These are phyloP conservation scores for Talaromyces thailandensis DNA, from an alignment of 495 filamentous ascomycete genomes.

Conservation along the genomic window DNA sequence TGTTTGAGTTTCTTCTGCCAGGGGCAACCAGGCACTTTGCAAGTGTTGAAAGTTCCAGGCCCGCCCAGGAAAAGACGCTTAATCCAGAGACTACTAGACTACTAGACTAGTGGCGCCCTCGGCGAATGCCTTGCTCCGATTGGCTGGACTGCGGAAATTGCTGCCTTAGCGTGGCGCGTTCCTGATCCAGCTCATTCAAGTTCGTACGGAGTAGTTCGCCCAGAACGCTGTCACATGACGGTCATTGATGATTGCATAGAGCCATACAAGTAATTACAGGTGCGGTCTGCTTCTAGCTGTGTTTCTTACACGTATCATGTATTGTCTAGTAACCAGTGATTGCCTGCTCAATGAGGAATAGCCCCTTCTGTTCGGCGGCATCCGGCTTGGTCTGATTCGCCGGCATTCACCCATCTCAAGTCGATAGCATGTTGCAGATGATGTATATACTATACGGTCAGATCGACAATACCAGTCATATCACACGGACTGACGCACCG, in stretches of 20 bases:
- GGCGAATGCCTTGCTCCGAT: not conserved
- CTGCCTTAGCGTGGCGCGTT: slow-evolving; percentile 3
- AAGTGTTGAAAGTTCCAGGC: not conserved
- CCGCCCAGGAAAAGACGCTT: not conserved
- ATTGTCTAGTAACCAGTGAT: not conserved
- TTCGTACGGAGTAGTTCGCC: not conserved
- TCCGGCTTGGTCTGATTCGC: not conserved
- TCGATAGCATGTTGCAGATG: not conserved
- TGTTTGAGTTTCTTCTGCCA: not conserved
- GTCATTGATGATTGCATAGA: no score
- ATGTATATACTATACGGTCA: not conserved
- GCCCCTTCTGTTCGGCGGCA: not conserved
- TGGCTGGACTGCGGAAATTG: slow-evolving; percentile 1
- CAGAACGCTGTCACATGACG: not conserved
- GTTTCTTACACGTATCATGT: not conserved
- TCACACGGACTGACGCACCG: not conserved
- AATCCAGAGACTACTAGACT: not conserved
- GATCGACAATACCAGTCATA: not conserved
- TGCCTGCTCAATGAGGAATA: not conserved
- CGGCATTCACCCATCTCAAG: not conserved
- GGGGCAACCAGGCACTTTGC: not conserved
- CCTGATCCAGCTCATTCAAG: not conserved
- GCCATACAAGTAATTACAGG: not conserved
- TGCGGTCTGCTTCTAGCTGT: not conserved
- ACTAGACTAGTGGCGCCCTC: not conserved